These are phyloP conservation scores for Ustilago hordei DNA, from an alignment of 1,284 basidiomycete species.

Conservation along the genomic window DNA sequence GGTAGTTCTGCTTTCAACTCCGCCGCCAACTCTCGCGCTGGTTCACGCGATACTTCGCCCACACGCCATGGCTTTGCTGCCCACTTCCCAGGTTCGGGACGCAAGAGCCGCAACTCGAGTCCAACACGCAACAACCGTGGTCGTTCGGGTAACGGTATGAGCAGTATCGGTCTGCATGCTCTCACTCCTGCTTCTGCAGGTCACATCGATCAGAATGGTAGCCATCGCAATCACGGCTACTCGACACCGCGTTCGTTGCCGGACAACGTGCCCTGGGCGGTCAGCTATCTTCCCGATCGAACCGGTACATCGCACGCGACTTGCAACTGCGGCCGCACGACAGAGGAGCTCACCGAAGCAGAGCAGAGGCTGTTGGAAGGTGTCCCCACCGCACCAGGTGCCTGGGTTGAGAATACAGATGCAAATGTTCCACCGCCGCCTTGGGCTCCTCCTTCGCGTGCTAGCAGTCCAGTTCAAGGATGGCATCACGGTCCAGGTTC, in stretches of 20 bases:
- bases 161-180: constrained; percentile 49
- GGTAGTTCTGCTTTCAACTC: constrained; percentile 50
- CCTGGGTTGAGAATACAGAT: constrained; percentile 55
- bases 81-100: constrained; percentile 40
- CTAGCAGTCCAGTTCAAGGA: constrained; percentile 52
- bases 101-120: constrained; percentile 54
- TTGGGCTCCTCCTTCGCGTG: constrained; percentile 63
- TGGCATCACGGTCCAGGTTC: constrained; percentile 39
- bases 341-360: constrained; percentile 61
- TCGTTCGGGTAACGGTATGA: constrained; percentile 31
- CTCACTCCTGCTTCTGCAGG: constrained; percentile 50
- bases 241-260: constrained; percentile 59
- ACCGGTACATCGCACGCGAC: constrained; percentile 61
- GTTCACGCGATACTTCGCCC: constrained; percentile 56
- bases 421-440: constrained; percentile 53
- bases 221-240: constrained; percentile 41
- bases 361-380: constrained; percentile 64
- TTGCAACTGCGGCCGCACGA: constrained; percentile 66
- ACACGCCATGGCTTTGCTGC: constrained; percentile 53
- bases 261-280: constrained; percentile 63
- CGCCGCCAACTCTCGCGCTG: constrained; percentile 39
- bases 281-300: constrained; percentile 60
- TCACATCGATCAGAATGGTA: constrained; percentile 50
- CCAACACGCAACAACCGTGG: constrained; percentile 42
- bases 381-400: constrained; percentile 65